Evolutionary conservation across 768 basidiomycete species (phyloP).

Genomic region (Brasilioporus rufonigricans): DNA sequence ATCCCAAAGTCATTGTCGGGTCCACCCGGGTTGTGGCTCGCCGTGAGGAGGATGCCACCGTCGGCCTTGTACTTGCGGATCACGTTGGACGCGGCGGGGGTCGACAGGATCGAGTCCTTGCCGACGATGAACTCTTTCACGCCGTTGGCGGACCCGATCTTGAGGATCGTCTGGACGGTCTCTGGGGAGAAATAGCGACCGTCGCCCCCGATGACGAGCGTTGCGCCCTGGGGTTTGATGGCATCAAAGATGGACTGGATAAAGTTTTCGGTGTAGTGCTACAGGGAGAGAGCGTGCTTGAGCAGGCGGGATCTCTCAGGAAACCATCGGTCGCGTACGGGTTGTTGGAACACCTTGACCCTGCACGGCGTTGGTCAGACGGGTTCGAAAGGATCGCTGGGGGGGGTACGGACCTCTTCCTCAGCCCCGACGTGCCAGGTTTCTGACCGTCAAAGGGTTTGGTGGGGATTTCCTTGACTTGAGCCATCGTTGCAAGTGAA

Average conservation of each 20-base stretch:
- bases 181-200: conserved; percentile 90
- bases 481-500: conserved; percentile 35
- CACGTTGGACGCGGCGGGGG: conserved; percentile 93
- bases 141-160: conserved; percentile 92
- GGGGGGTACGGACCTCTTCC: conserved; percentile 68
- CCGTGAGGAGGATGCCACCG: conserved; percentile 96
- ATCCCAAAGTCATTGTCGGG: conserved; percentile 99
- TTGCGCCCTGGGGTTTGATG: conserved; percentile 74
- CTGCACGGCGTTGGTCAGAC: conserved; percentile 40
- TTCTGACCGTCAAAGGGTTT: conserved; percentile 93
- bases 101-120: conserved; percentile 88
- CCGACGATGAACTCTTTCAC: conserved; percentile 92
- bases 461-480: conserved; percentile 69
- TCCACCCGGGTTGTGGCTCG: conserved; percentile 97
- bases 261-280: conserved; percentile 99
- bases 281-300: conserved; percentile 13
- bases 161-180: conserved; percentile 87
- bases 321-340: conserved; percentile 49
- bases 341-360: conserved; percentile 97
- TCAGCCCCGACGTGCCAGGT: conserved; percentile 95
- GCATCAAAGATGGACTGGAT: conserved; percentile 92
- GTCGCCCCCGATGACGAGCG: conserved; percentile 95
- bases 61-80: conserved; percentile 96
- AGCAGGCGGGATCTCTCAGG: conserved; percentile 10
- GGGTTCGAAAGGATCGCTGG: conserved; percentile 14